Conservation (phyloP, 805 yeast genomes). For the Candida chauliodis region DNA sequence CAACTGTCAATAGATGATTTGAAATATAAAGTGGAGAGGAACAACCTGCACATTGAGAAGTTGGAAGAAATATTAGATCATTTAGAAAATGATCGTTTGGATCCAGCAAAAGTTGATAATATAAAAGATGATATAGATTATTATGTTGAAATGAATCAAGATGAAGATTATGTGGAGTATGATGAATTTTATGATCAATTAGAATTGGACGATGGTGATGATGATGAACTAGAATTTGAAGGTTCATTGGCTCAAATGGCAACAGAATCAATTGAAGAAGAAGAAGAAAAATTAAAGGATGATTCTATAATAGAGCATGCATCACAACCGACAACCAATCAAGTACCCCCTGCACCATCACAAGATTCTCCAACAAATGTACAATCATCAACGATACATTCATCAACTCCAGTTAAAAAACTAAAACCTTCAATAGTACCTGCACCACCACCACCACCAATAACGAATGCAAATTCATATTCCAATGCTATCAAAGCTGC, state of each 20-base stretch:
- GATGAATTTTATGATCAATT: conserved; percentile 88
- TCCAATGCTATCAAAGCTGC: conserved; percentile 24
- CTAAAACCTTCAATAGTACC: conserved; percentile 14
- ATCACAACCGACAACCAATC: not conserved
- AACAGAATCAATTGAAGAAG: conserved; percentile 15
- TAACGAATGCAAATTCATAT: conserved; percentile 14
- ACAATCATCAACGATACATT: conserved; percentile 1
- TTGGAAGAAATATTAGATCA: conserved; percentile 75
- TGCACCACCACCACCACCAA: conserved; percentile 24
- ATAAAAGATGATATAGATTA: conserved; percentile 88
- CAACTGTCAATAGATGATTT: conserved; percentile 61
- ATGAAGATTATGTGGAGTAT: conserved; percentile 89
- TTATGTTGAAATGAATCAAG: conserved; percentile 91
- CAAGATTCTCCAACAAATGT: conserved; percentile 13
- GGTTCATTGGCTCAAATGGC: conserved; percentile 21
- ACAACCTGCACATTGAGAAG: conserved; percentile 71
- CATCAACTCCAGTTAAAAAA: conserved; percentile 17
- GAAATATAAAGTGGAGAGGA: conserved; percentile 64
- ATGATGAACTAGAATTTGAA: conserved; percentile 20
- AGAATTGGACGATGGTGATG: conserved; percentile 59
- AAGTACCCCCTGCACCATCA: not conserved
- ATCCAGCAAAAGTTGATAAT: conserved; percentile 69
- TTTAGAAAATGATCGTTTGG: conserved; percentile 76
- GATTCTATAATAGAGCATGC: not conserved
- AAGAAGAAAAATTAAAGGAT: conserved; percentile 10